phyloP scores from a whole-genome alignment of 768 basidiomycete genomes.

The Pisolithus sp. region DNA sequence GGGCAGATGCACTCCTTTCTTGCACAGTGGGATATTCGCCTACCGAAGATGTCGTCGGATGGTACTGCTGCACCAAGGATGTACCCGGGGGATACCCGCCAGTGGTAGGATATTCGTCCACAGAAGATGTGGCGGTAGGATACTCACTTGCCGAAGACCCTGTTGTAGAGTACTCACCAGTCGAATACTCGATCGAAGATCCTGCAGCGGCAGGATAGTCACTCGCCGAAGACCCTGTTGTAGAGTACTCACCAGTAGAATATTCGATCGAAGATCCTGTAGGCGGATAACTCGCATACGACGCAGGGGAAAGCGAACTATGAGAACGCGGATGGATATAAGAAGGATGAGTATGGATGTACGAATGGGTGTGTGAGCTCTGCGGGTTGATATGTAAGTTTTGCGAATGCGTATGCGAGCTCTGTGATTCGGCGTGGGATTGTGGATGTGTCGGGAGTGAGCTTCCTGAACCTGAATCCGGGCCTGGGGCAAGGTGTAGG shows the following conservation, averaged over 20 bases:
- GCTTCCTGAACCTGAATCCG: too few relatives aligned
- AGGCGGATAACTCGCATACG: conserved; percentile 16
- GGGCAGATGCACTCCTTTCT: background rate
- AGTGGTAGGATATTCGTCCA: background rate
- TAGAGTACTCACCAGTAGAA: background rate
- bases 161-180: background rate
- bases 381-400: background rate
- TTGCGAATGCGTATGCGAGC: background rate
- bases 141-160: background rate
- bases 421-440: background rate
- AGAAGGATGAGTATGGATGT: background rate
- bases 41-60: conserved; percentile 6
- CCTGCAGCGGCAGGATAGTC: background rate
- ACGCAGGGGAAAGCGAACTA: conserved; percentile 18
- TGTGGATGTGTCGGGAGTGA: background rate
- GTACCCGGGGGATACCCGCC: background rate
- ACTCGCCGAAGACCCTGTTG: conserved; percentile 4
- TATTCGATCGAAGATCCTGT: conserved; percentile 9
- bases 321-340: conserved; percentile 5
- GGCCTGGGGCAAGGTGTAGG: background rate
- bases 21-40: background rate
- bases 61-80: too few relatives aligned
- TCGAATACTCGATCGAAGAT: background rate
- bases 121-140: conserved; percentile 8
- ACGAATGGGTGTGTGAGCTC: background rate